Conservation (phyloP, 2,329 filamentous ascomycete species). For the Alternaria ventricosa region DNA sequence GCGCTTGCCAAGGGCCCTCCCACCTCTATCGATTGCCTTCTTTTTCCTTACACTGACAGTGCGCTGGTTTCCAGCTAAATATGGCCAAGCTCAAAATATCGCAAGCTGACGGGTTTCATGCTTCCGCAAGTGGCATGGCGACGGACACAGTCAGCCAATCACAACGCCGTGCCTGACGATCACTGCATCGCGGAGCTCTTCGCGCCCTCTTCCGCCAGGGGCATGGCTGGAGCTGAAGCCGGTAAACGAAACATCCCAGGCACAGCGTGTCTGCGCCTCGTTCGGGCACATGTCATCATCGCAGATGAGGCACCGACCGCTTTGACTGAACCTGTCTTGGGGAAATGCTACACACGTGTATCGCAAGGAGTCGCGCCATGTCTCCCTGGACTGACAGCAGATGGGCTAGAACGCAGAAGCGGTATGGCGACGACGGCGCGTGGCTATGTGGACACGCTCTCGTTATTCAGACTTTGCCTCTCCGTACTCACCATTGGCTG, state of each 20-base stretch:
- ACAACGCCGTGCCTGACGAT: conserved; percentile 29
- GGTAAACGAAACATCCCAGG: conserved; percentile 25
- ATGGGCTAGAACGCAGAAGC: conserved; percentile 3
- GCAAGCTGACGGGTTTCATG: conserved; percentile 35
- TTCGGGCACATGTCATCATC: conserved; percentile 11
- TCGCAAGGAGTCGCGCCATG: conserved; percentile 9
- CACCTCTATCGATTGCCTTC: neutral
- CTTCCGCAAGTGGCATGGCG: conserved; percentile 29
- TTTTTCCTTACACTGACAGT: conserved; percentile 8
- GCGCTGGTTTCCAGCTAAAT: conserved; percentile 23
- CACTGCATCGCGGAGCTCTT: conserved; percentile 35
- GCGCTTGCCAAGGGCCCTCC: neutral
- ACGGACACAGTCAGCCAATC: conserved; percentile 29
- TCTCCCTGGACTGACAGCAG: conserved; percentile 1
- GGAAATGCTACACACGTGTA: conserved; percentile 21
- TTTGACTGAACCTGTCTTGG: neutral
- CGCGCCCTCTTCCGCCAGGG: conserved; percentile 20
- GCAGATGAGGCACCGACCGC: conserved; percentile 9
- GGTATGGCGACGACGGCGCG: conserved; percentile 8
- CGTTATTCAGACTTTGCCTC: conserved; percentile 22
- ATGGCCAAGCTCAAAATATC: conserved; percentile 20
- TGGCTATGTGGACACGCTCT: conserved; percentile 12
- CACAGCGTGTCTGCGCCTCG: conserved; percentile 22
- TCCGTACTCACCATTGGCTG: conserved; percentile 21
- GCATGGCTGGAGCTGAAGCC: conserved; percentile 28